Evolutionary conservation across 2,329 filamentous ascomycete genomes (phyloP).

Genomic region (Hyphodiscus sp.): DNA sequence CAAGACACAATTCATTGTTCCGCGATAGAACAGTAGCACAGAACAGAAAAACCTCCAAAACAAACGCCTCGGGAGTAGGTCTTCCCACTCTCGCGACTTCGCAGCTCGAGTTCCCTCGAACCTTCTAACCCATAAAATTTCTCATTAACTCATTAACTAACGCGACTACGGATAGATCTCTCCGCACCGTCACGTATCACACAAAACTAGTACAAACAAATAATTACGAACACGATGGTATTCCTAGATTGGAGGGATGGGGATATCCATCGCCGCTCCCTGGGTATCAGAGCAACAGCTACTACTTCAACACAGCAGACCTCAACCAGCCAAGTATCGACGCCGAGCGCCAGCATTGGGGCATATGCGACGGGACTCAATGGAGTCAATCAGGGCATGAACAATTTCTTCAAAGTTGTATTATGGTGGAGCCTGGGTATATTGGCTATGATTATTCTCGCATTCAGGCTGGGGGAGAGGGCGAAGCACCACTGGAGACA

Average conservation of each 20-base stretch:
- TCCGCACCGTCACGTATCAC: background rate
- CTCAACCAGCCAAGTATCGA: constrained; percentile 2
- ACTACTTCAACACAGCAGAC: constrained; percentile 11
- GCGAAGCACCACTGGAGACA: constrained; percentile 51
- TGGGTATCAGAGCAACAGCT: constrained; percentile 1
- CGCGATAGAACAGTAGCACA: constrained; percentile 14
- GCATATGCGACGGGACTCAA: constrained; percentile 50
- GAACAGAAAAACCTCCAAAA: background rate
- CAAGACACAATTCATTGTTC: constrained; percentile 11
- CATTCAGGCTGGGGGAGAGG: constrained; percentile 48
- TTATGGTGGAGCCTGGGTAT: constrained; percentile 57
- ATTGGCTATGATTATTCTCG: constrained; percentile 46
- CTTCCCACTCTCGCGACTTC: too few species aligned
- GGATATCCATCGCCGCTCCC: background rate
- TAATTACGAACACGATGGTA: background rate
- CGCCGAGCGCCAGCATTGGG: constrained; percentile 42
- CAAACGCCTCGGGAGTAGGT: too few species aligned
- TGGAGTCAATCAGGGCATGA: constrained; percentile 53
- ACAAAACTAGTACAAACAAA: background rate
- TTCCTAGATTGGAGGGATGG: background rate
- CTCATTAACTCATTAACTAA: background rate
- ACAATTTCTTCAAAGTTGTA: constrained; percentile 49
- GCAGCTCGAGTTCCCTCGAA: too few species aligned
- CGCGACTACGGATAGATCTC: background rate
- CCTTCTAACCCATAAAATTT: background rate